Conservation (phyloP, 2,329 filamentous ascomycete species). For the Chaetoscypha palmicola region DNA sequence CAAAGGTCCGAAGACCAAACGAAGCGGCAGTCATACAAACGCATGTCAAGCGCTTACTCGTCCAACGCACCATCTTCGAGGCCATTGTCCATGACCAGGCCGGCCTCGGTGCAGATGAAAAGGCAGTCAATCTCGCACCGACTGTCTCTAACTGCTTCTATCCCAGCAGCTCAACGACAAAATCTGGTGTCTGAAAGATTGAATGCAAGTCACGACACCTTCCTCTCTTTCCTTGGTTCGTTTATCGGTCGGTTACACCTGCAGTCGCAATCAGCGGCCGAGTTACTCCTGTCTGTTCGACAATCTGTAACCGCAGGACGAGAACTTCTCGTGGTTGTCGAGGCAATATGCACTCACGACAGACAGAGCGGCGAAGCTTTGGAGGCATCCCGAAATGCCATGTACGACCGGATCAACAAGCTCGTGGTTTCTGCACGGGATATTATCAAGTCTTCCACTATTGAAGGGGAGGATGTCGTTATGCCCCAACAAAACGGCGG, state of each 20-base stretch:
- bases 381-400: conserved; percentile 60
- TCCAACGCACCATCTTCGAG: conserved; percentile 18
- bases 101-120: conserved; percentile 22
- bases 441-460: conserved; percentile 62
- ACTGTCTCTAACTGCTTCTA: conserved; percentile 66
- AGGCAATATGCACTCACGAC: conserved; percentile 75
- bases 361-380: conserved; percentile 59
- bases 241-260: conserved; percentile 87
- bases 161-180: conserved; percentile 54
- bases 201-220: conserved; percentile 73
- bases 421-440: conserved; percentile 76
- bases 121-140: conserved; percentile 51
- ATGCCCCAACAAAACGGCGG: conserved; percentile 73
- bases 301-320: conserved; percentile 78
- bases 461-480: conserved; percentile 65
- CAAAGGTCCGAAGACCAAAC: conserved; percentile 26
- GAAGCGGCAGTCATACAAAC: conserved; percentile 27
- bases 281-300: conserved; percentile 74
- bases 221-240: conserved; percentile 83
- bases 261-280: conserved; percentile 82
- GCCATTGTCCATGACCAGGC: conserved; percentile 23
- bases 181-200: conserved; percentile 80
- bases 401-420: conserved; percentile 74
- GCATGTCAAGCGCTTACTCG: conserved; percentile 21
- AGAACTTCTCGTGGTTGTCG: conserved; percentile 70